Base-by-base conservation (phyloP, 140 eudicot species). In the Anethum foeniculum region DNA sequence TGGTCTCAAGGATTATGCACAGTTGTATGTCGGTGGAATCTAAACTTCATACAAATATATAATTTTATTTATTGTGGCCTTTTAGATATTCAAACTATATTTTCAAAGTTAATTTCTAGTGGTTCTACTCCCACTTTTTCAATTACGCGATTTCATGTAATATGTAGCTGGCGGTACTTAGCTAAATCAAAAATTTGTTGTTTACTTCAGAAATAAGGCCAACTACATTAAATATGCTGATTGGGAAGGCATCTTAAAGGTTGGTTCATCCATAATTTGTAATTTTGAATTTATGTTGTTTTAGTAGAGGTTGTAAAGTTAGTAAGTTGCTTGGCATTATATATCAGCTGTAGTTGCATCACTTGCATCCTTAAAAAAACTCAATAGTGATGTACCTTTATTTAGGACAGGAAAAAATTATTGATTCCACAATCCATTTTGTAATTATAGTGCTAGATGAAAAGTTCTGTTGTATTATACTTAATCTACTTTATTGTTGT, bases 211-310 rank as follows among this genome's bases (percentile, higher is more conserved):
- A 78, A 93, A 94, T 87, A 87, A 92, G 82, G 84, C 91, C 67
- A 90, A 85, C 21, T 90, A 85, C 83, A 83, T 93, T 27, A 96
- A 96, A 62, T 94, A 92, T 81, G 98, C 91, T 38, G 89, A 94
- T 82, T 94, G 98, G 98, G 98, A 90, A 77, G 98, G 98, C 75
- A 94, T 94, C 15, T 82, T 74, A 86, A 90, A 94, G 98, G 98
- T 94, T 71, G 34, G 71, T 38, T 44, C 76, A 44, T 52, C 30
- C 32, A 28, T 7, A 44, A 46, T 14, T 47, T 34, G 30, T 47
- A 4, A 44, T 16, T 9, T 75, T 27, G 52, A 3, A 27, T 5
- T 25, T 46, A 47, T 75, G 1, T 12, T 34, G 30, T 16, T 47
- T 15, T 4, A 75, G 30, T 46, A 47, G 2, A 46, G 16, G 1